Conservation (phyloP, 306 rosid genomes). For the Quercus mongolica region DNA sequence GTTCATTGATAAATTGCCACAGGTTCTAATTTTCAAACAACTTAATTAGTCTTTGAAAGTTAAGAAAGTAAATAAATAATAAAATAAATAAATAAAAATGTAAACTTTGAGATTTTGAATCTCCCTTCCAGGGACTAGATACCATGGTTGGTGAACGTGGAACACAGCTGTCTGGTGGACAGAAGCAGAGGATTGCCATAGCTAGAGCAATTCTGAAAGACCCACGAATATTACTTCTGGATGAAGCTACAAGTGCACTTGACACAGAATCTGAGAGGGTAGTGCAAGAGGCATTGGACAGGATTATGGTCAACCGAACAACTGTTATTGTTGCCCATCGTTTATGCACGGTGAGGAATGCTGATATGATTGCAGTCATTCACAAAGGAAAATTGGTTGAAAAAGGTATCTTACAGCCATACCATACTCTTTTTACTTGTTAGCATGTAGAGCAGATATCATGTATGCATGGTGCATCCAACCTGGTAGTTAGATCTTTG, state of each 20-base stretch:
- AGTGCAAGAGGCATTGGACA: conserved; percentile 88
- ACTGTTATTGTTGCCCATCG: conserved; percentile 94
- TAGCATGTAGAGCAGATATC: too few species aligned
- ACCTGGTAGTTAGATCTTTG: too few species aligned
- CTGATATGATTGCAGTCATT: conserved; percentile 82
- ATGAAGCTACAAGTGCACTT: conserved; percentile 95
- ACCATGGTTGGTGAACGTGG: conserved; percentile 93
- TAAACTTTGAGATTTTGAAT: background rate
- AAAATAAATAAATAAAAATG: too few species aligned
- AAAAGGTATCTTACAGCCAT: conserved; percentile 44
- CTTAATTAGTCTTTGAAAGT: too few species aligned
- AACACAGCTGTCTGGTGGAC: conserved; percentile 91
- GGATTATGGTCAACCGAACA: conserved; percentile 79
- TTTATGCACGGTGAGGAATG: conserved; percentile 80
- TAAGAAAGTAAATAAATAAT: too few species aligned
- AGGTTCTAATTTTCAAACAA: conserved; percentile 33
- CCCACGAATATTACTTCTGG: conserved; percentile 78
- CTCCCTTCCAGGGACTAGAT: conserved; percentile 62
- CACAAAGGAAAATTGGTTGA: conserved; percentile 93
- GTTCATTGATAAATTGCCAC: conserved; percentile 78
- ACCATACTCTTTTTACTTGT: too few species aligned
- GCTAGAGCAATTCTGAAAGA: conserved; percentile 87
- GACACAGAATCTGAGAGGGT: conserved; percentile 89
- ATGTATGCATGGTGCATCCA: too few species aligned
- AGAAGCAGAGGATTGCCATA: conserved; percentile 85